Base-by-base conservation (phyloP, 1,284 basidiomycete species). In the Xerocomus alliaceus region DNA sequence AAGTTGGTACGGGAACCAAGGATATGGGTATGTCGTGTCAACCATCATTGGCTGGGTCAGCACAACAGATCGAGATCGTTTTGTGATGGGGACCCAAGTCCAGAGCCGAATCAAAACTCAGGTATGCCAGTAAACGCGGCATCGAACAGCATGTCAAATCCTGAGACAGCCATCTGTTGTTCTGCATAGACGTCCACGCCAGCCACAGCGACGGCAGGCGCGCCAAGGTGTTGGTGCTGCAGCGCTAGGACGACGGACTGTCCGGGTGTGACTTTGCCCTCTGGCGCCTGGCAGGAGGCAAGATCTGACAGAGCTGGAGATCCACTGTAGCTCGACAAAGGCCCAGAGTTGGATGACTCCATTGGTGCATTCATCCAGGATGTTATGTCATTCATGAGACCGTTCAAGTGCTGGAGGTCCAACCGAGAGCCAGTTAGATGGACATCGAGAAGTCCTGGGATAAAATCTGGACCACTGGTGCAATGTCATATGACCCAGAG, bases 321-420 rank as follows among this genome's bases (percentile, higher is more conserved):
- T 13, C 79, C 79, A 0, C 81, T 80, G 68, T 83, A 81, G 12
- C 77, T 71, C 17, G 82, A 81, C 7, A 81, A 78, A 2, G 82
- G 75, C 2, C 76, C 66, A 5, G 79, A 78, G 26, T 73, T 67
- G n/a, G 72, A 28, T 20, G 69, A 51, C 20, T 62, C 65, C 42
- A 58, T n/a, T 13, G 60, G 65, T 0, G 42, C 12, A 7, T 29
- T 54, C 7, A 46, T n/a, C 65, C 68, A 70, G 13, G 65, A 57
- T 0, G 55, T 12, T 48, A 56, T 58, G 54, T 2, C 60, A 6
- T 24, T 32, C 22, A 26, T 58, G 63, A 67, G 26, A 5, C 65
- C 24, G 22, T 20, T 41, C 22, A 68, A 47, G 29, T 70, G 66
- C 1, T 39, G 51, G 11, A 65, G 15, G 29, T 67, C 56, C 6